Evolutionary conservation across 176 grass and related monocot species (phyloP).

Genomic region (Phoenix roebelenii): DNA sequence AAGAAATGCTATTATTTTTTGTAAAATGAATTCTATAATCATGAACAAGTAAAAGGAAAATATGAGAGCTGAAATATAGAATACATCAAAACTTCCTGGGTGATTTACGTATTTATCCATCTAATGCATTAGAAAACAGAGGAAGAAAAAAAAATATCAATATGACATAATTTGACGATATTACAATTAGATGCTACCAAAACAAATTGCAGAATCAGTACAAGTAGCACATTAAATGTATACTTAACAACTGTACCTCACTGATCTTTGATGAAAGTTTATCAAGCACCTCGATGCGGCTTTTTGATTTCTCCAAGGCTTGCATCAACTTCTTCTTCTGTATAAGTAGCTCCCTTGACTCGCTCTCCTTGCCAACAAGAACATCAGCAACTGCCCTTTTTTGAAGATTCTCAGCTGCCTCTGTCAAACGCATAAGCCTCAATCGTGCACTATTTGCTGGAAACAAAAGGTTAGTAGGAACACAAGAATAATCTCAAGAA

Average conservation of each 20-base stretch:
- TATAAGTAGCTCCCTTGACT: slow-evolving; percentile 72
- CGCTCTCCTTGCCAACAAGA: slow-evolving; percentile 50
- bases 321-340: slow-evolving; percentile 90
- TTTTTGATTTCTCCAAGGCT: slow-evolving; percentile 68
- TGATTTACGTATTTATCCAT: no score
- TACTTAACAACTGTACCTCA: slow-evolving; percentile 23
- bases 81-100: no score
- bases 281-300: slow-evolving; percentile 65
- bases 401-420: slow-evolving; percentile 82
- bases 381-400: slow-evolving; percentile 50
- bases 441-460: slow-evolving; percentile 52
- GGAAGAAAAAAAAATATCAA: no score
- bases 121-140: no score
- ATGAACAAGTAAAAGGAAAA: no score
- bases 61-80: no score
- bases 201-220: no score
- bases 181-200: no score
- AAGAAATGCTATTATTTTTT: no score
- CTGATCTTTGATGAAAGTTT: slow-evolving; percentile 73
- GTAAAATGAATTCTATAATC: no score
- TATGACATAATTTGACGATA: no score
- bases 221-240: no score
- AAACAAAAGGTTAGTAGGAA: slow-evolving; percentile 16
- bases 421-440: slow-evolving; percentile 78
- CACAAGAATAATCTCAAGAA: slow-evolving; percentile 15